These are phyloP conservation scores for Primulina huaijiensis DNA, from an alignment of 257 asterid species.

Conservation along the genomic window DNA sequence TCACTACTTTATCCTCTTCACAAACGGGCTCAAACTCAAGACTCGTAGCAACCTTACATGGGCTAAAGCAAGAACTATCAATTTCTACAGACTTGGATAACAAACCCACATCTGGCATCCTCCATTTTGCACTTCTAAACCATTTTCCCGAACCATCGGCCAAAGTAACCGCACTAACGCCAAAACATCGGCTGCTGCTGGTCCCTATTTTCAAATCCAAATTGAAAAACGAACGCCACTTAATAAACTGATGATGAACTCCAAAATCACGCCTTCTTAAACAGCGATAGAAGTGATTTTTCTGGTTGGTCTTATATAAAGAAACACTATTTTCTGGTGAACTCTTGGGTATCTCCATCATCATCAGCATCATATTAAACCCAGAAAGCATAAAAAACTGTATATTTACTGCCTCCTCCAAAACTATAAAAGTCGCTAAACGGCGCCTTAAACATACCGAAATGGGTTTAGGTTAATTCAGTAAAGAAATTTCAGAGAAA, in stretches of 20 bases:
- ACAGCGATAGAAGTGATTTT: constrained; percentile 17
- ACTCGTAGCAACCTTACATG: constrained; percentile 29
- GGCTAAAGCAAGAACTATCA: constrained; percentile 4
- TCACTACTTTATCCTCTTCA: constrained; percentile 25
- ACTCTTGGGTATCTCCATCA: constrained; percentile 32
- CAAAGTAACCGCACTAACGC: constrained; percentile 20
- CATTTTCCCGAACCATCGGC: constrained; percentile 21
- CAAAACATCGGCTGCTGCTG: constrained; percentile 16
- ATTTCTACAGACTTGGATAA: constrained; percentile 13
- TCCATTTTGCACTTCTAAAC: constrained; percentile 18
- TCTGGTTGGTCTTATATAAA: constrained; percentile 14
- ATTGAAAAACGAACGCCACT: constrained; percentile 28
- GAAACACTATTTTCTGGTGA: constrained; percentile 31
- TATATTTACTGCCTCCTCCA: constrained; percentile 15
- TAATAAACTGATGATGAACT: constrained; percentile 24
- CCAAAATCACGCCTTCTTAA: constrained; percentile 24
- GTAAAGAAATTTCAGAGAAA: not conserved
- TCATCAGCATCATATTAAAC: constrained; percentile 33
- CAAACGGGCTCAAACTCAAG: constrained; percentile 36
- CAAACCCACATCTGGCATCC: constrained; percentile 5
- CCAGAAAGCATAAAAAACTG: constrained; percentile 14
- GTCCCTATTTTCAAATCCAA: constrained; percentile 24
- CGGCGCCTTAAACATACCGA: not conserved
- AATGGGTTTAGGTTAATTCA: not conserved
- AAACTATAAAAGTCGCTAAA: constrained; percentile 20